These are phyloP conservation scores for Apostasia shenzhenica DNA, from an alignment of 106 monocot species.

Conservation along the genomic window DNA sequence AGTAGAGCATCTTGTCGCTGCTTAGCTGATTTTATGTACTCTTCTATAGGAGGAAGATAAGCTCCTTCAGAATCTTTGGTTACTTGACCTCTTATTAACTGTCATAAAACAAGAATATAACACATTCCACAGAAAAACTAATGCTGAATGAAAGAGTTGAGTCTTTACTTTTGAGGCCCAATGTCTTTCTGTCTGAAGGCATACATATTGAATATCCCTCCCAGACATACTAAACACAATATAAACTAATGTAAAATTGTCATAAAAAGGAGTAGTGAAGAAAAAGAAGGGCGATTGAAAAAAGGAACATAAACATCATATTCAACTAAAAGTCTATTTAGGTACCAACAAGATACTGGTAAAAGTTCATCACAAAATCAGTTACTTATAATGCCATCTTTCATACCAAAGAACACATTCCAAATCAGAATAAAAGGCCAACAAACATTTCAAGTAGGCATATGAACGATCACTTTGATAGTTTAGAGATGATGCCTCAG, in stretches of 20 bases:
- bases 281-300: too few species aligned
- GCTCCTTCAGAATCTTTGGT: constrained; percentile 13
- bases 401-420: too few species aligned
- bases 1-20: constrained; percentile 29
- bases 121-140: neutral
- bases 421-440: too few species aligned
- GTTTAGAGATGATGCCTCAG: too few species aligned
- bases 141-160: neutral
- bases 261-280: too few species aligned
- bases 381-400: too few species aligned
- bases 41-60: constrained; percentile 58
- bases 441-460: too few species aligned
- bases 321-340: too few species aligned
- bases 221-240: constrained; percentile 75
- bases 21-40: constrained; percentile 62
- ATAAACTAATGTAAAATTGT: neutral
- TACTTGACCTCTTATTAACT: constrained; percentile 72
- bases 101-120: neutral
- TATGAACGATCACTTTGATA: too few species aligned
- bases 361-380: too few species aligned
- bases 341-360: too few species aligned
- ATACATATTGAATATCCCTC: constrained; percentile 84
- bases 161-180: constrained; percentile 82
- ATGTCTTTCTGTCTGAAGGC: constrained; percentile 91
- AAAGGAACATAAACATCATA: too few species aligned